Evolutionary conservation across 345 rosid genomes (phyloP).

Genomic region (Hypericum androsaemum): DNA sequence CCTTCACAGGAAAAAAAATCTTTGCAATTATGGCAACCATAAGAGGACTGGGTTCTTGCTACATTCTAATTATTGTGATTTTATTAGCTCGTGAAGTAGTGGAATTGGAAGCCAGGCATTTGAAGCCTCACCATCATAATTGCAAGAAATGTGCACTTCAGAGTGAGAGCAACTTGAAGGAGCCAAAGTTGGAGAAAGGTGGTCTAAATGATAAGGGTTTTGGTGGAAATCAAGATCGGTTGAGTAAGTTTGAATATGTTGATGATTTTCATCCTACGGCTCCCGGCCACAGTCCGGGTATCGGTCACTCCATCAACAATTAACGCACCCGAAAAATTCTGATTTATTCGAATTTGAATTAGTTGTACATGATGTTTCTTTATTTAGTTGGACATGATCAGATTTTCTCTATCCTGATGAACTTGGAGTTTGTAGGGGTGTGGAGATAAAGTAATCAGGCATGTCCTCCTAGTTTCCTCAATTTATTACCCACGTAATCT

Average conservation of each 20-base stretch:
- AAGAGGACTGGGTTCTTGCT: conserved; percentile 7
- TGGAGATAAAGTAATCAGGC: too few relatives aligned
- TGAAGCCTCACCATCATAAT: conserved; percentile 9
- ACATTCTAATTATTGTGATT: conserved; percentile 19
- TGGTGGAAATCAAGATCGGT: conserved; percentile 9
- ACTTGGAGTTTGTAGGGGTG: too few relatives aligned
- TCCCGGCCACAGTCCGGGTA: conserved; percentile 41
- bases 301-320: conserved; percentile 17
- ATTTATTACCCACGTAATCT: too few relatives aligned
- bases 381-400: too few relatives aligned
- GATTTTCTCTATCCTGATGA: too few relatives aligned
- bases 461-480: too few relatives aligned
- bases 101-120: conserved; percentile 28
- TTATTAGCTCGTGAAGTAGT: conserved; percentile 20
- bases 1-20: too few relatives aligned
- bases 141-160: conserved; percentile 13
- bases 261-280: conserved; percentile 30
- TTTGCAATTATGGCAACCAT: conserved; percentile 19
- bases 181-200: neutral
- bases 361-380: too few relatives aligned
- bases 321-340: neutral
- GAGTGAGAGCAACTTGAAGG: conserved; percentile 3
- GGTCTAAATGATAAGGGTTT: neutral
- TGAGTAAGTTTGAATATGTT: conserved; percentile 12
- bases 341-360: too few relatives aligned